A percentile compares a stretch with the other conserved stretches of the same genome.
Evolutionary conservation across 768 basidiomycete genomes (phyloP).

Genomic region (Tylopilus sp.): DNA sequence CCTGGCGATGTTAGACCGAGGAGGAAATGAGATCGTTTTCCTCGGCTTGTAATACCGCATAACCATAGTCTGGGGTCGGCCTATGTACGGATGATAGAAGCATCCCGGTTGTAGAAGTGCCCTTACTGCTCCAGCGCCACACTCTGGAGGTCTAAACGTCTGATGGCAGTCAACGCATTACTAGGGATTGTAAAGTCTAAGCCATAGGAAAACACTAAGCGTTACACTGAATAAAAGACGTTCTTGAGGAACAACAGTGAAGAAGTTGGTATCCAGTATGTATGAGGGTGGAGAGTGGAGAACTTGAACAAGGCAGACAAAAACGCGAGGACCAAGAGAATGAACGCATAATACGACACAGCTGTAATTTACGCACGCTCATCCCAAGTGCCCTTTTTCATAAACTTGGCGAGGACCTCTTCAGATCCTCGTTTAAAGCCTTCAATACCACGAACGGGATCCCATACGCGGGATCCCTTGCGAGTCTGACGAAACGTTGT

Average conservation of each 20-base stretch:
- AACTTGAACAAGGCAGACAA: not conserved
- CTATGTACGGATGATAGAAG: too few relatives aligned
- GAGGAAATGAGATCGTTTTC: too few relatives aligned
- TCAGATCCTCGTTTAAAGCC: slow-evolving; percentile 85
- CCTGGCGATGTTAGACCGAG: too few relatives aligned
- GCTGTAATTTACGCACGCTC: slow-evolving; percentile 32
- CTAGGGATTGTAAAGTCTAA: not conserved
- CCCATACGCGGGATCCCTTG: slow-evolving; percentile 71
- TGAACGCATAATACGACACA: not conserved
- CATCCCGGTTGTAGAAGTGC: too few relatives aligned
- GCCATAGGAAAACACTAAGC: not conserved
- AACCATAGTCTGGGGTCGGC: too few relatives aligned
- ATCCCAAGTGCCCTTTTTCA: slow-evolving; percentile 75
- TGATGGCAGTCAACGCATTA: not conserved
- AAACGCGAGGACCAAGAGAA: not conserved
- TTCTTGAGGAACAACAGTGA: not conserved
- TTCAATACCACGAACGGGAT: slow-evolving; percentile 82
- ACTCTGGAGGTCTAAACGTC: not conserved
- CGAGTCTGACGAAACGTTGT: slow-evolving; percentile 30
- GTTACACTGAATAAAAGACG: not conserved
- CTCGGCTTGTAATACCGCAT: too few relatives aligned
- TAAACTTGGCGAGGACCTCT: slow-evolving; percentile 79
- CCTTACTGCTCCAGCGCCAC: not conserved
- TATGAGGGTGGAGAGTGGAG: not conserved
- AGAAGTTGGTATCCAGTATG: slow-evolving; percentile 1